These are phyloP conservation scores for carrot (Daucus carota) DNA, from an alignment of 129 eudicot species.

Conservation along the genomic window DNA sequence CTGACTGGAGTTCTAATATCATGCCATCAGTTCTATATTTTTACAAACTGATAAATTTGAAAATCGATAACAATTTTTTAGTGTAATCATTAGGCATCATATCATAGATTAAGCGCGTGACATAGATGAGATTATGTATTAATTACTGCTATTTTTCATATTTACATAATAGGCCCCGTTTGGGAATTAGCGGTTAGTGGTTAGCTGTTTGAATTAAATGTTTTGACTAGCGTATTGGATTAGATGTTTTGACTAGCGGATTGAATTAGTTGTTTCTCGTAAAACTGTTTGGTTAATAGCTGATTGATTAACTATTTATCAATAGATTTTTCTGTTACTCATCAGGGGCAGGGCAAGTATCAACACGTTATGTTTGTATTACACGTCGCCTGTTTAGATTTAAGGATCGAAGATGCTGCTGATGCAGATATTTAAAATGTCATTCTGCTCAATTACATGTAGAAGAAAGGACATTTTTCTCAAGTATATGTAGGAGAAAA, in stretches of 20 bases:
- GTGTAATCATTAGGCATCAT: background rate
- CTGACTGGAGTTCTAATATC: background rate
- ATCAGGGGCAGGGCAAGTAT: background rate
- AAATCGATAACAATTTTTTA: background rate
- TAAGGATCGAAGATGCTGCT: background rate
- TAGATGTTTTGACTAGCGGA: too few relatives aligned
- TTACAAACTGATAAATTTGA: background rate
- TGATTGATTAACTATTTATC: too few relatives aligned
- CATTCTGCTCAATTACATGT: background rate
- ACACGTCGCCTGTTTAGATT: background rate
- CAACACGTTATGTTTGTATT: background rate
- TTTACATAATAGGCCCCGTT: too few relatives aligned
- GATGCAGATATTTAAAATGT: background rate
- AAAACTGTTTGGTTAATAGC: too few relatives aligned
- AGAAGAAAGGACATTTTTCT: background rate
- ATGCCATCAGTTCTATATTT: background rate
- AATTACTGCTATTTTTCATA: background rate
- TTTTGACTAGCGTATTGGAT: too few relatives aligned
- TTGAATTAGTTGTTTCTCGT: too few relatives aligned
- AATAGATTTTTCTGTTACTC: background rate
- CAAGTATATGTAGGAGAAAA: background rate
- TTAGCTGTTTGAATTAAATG: too few relatives aligned
- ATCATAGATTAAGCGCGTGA: background rate
- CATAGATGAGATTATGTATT: background rate
- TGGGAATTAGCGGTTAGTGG: too few relatives aligned